These are phyloP conservation scores for Starmera dryadoides DNA, from an alignment of 805 yeast species.

Conservation along the genomic window DNA sequence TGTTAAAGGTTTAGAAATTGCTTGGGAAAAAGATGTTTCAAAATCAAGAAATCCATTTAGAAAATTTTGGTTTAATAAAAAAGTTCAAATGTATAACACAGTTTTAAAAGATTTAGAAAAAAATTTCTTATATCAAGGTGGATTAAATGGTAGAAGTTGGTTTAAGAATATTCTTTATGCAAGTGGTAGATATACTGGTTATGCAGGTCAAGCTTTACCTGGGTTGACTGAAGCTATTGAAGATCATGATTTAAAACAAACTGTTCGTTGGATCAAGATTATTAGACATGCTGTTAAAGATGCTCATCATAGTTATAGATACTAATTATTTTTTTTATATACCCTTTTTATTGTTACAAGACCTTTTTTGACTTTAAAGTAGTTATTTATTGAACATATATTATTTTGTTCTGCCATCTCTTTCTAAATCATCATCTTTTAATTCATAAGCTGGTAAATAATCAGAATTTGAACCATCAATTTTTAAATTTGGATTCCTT, in stretches of 20 bases:
- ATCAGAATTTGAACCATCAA: slow-evolving; percentile 15
- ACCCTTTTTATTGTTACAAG: too few species aligned
- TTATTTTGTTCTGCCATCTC: slow-evolving; percentile 28
- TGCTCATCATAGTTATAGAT: not conserved
- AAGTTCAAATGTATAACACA: slow-evolving; percentile 24
- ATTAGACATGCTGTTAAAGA: slow-evolving; percentile 8
- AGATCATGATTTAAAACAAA: slow-evolving; percentile 29
- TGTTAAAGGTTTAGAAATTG: slow-evolving; percentile 11
- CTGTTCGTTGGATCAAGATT: slow-evolving; percentile 19
- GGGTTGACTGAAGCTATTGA: slow-evolving; percentile 47
- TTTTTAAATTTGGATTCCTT: slow-evolving; percentile 55
- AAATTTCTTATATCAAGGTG: slow-evolving; percentile 34
- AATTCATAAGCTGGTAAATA: slow-evolving; percentile 53
- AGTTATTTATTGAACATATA: too few species aligned
- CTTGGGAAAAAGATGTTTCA: slow-evolving; percentile 21
- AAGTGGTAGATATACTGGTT: slow-evolving; percentile 50
- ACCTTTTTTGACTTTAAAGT: too few species aligned
- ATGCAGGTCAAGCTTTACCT: slow-evolving; percentile 46
- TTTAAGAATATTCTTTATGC: slow-evolving; percentile 47
- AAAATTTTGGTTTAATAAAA: slow-evolving; percentile 18
- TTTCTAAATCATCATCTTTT: slow-evolving; percentile 52
- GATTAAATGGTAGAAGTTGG: slow-evolving; percentile 43
- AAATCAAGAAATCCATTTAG: slow-evolving; percentile 25
- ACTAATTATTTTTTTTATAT: too few species aligned
- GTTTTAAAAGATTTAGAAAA: slow-evolving; percentile 36